phyloP scores from a whole-genome alignment of 169 alveolate genomes.

The Plasmodium gonderi region DNA sequence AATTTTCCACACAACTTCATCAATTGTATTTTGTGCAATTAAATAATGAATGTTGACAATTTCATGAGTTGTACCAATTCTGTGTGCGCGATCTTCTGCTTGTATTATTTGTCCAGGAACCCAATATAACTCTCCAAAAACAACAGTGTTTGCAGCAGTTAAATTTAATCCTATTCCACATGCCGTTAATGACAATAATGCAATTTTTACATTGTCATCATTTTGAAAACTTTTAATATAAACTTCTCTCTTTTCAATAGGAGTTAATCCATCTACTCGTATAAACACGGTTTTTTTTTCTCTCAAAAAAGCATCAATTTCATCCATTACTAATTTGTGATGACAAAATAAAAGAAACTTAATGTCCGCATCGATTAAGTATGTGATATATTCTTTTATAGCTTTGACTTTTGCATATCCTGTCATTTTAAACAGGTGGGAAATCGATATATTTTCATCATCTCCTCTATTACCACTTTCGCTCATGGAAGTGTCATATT shows the following conservation, averaged over 20 bases:
- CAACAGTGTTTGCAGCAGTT: constrained; percentile 97
- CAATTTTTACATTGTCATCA: constrained; percentile 85
- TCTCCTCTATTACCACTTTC: constrained; percentile 46
- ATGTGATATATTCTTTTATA: constrained; percentile 91
- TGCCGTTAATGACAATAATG: constrained; percentile 96
- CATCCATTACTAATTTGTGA: constrained; percentile 93
- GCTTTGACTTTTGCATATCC: constrained; percentile 96
- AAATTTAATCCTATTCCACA: constrained; percentile 96
- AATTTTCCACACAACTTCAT: constrained; percentile 86
- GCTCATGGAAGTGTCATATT: background rate
- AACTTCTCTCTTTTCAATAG: constrained; percentile 89
- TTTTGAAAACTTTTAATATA: constrained; percentile 92
- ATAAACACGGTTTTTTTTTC: constrained; percentile 86
- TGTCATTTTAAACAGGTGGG: constrained; percentile 90
- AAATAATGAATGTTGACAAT: constrained; percentile 88
- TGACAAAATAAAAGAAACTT: constrained; percentile 97
- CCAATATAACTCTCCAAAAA: constrained; percentile 97
- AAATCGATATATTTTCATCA: constrained; percentile 72
- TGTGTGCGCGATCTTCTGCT: constrained; percentile 99
- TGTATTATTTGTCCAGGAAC: constrained; percentile 97
- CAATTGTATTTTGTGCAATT: constrained; percentile 89
- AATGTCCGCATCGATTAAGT: constrained; percentile 89
- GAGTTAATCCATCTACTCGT: constrained; percentile 96
- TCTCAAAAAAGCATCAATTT: constrained; percentile 86
- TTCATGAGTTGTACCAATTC: constrained; percentile 93